phyloP scores from a whole-genome alignment of 345 rosid genomes.

The Limnanthes douglasii region DNA sequence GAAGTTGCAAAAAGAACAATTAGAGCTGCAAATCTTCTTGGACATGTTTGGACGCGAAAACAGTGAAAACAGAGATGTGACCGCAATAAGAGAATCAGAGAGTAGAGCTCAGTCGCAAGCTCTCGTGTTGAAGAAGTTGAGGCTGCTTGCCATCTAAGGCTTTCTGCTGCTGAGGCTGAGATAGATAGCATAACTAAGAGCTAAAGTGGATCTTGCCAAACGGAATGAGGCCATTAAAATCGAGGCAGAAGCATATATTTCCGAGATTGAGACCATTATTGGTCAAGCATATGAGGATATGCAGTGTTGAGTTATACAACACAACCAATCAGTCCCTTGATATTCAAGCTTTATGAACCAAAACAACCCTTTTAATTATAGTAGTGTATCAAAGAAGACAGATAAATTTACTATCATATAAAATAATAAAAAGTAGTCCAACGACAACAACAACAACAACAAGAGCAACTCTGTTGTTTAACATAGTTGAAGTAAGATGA shows the following conservation, averaged over 20 bases:
- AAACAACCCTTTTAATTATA: too few relatives aligned
- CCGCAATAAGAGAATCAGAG: conserved; percentile 75
- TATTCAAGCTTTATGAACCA: too few relatives aligned
- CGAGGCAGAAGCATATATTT: conserved; percentile 79
- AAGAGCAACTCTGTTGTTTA: too few relatives aligned
- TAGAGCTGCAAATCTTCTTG: conserved; percentile 51
- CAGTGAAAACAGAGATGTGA: conserved; percentile 48
- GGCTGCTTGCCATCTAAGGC: conserved; percentile 85
- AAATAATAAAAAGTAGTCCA: too few relatives aligned
- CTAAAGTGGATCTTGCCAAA: conserved; percentile 56
- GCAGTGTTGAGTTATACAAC: too few relatives aligned
- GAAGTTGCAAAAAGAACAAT: conserved; percentile 54
- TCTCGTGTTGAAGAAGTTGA: conserved; percentile 66
- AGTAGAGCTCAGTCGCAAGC: conserved; percentile 62
- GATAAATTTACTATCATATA: too few relatives aligned
- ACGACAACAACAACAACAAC: too few relatives aligned
- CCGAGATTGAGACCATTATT: conserved; percentile 81
- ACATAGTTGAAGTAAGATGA: too few relatives aligned
- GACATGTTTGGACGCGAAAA: conserved; percentile 67
- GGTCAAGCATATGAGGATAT: conserved; percentile 97
- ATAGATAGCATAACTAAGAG: conserved; percentile 62
- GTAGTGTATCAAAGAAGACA: too few relatives aligned
- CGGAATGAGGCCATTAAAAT: conserved; percentile 76
- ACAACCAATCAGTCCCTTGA: too few relatives aligned
- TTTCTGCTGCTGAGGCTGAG: conserved; percentile 74